phyloP scores from a whole-genome alignment of 2,329 filamentous ascomycete genomes.

The Nothophaeocryptopus gaeumannii region DNA sequence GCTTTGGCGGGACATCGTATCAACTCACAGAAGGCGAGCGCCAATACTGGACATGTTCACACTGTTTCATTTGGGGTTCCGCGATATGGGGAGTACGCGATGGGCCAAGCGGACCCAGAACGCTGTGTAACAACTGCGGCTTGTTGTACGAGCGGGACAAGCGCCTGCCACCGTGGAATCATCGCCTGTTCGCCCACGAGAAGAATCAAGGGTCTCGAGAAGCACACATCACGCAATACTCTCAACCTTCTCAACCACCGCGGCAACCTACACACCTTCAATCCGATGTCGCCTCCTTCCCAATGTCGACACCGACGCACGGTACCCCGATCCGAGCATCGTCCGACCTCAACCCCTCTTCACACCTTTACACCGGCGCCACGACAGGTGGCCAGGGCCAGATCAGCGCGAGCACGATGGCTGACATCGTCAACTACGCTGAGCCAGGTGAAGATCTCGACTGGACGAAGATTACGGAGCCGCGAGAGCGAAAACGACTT shows the following conservation, averaged over 20 bases:
- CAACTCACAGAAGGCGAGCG: conserved; percentile 72
- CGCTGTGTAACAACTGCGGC: conserved; percentile 90
- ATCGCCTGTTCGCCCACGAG: conserved; percentile 60
- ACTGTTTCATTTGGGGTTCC: conserved; percentile 83
- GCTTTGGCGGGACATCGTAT: conserved; percentile 63
- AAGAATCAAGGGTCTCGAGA: conserved; percentile 37
- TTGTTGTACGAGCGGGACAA: conserved; percentile 84
- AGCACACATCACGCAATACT: conserved; percentile 23
- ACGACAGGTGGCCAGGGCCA: conserved; percentile 34
- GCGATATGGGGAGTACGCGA: conserved; percentile 94
- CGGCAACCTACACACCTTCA: conserved; percentile 29
- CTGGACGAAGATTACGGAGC: conserved; percentile 39
- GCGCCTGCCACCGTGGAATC: conserved; percentile 73
- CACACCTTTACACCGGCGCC: conserved; percentile 36
- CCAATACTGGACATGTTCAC: conserved; percentile 78
- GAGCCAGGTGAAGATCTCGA: conserved; percentile 41
- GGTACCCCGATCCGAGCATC: conserved; percentile 14
- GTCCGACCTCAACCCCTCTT: conserved; percentile 29
- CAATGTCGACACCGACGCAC: conserved; percentile 21
- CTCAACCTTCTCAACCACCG: conserved; percentile 16
- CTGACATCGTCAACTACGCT: conserved; percentile 38
- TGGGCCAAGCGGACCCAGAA: conserved; percentile 77
- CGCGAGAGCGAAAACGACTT: conserved; percentile 37
- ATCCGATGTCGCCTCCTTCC: conserved; percentile 32
- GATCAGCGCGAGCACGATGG: conserved; percentile 33